Evolutionary conservation across 2,329 filamentous ascomycete genomes (phyloP), one percentile per base, ranked within the genome.

Genomic region (Fonsecaea multimorphosa): DNA sequence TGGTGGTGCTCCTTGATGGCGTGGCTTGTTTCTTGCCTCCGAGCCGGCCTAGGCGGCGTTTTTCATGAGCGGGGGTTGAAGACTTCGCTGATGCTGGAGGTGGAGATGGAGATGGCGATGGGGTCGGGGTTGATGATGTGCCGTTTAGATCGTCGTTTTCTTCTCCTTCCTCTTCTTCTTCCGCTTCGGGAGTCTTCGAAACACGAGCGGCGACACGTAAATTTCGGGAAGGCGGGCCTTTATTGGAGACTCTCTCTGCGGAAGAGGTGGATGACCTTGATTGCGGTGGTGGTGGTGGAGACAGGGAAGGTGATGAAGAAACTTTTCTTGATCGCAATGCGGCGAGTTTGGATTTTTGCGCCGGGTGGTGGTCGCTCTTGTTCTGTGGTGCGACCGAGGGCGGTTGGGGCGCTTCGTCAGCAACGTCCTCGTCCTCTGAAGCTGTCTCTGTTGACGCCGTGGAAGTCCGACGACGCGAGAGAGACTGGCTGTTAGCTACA

Each of bases 271-370:
- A 32, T 32, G 27, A n/a, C 31, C 27, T n/a, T n/a, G 58, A 53
- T 36, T 29, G n/a, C 6, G 44, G 7, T 6, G 58, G 29, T 34
- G 58, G 34, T 55, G 49, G 46, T 24, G n/a, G n/a, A n/a, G 64
- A 29, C n/a, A 61, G 63, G 61, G 69, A 64, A 61, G 65, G 68
- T n/a, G 56, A 55, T 55, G 69, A 66, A 51, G 68, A 61, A 66
- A 56, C 53, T 59, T 52, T 58, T 69, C 49, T 62, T 62, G 36
- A 27, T 34, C 22, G 19, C 19, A 64, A 19, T 1, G n/a, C 49
- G 38, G 61, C 58, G 8, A 61, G 31, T 56, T 56, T 64, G n/a
- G n/a, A 22, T 38, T 64, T 62, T 12, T 24, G 29, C 4, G 31
- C 29, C 12, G 58, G n/a, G 24, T 34, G n/a, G 24, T 34, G 32